phyloP scores from a whole-genome alignment of 2,329 filamentous ascomycete genomes.

The Pyrenochaeta sp. region DNA sequence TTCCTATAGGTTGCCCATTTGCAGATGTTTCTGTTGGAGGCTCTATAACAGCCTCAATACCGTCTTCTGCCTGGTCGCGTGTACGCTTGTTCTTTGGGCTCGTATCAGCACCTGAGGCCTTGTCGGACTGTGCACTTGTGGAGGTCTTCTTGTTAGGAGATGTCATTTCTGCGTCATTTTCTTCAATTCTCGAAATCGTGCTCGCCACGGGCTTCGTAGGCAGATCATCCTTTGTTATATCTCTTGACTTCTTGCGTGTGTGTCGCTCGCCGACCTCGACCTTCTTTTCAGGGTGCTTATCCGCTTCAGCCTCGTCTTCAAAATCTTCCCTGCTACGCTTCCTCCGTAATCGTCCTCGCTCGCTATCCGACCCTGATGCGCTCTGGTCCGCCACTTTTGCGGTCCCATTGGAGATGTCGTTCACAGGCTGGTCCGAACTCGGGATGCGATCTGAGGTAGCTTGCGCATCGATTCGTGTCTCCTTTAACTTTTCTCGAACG shows the following conservation, averaged over 20 bases:
- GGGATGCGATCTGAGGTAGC: conserved; percentile 26
- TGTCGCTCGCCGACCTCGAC: conserved; percentile 50
- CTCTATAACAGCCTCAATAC: conserved; percentile 14
- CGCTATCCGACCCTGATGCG: conserved; percentile 47
- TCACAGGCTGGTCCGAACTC: conserved; percentile 31
- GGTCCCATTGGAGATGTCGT: conserved; percentile 35
- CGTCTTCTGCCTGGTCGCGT: conserved; percentile 43
- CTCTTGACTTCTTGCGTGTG: conserved; percentile 58
- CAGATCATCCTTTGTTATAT: conserved; percentile 46
- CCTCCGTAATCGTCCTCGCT: conserved; percentile 50
- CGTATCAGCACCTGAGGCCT: conserved; percentile 23
- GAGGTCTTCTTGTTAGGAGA: conserved; percentile 23
- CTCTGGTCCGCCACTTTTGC: conserved; percentile 31
- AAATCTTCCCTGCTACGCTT: conserved; percentile 59
- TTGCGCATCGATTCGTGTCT: conserved; percentile 64
- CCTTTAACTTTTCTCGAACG: conserved; percentile 68
- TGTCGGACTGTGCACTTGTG: conserved; percentile 8
- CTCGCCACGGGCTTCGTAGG: conserved; percentile 46
- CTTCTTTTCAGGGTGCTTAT: conserved; percentile 44
- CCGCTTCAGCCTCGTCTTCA: conserved; percentile 46
- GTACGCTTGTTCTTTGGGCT: conserved; percentile 62
- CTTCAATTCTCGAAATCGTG: conserved; percentile 39
- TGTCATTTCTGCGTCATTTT: conserved; percentile 42
- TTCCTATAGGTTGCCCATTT: conserved; percentile 23
- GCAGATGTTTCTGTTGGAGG: conserved; percentile 19